Evolutionary conservation across 768 basidiomycete genomes (phyloP), one percentile per base, ranked within the genome.

Genomic region (Porphyrellus cyaneotinctus): DNA sequence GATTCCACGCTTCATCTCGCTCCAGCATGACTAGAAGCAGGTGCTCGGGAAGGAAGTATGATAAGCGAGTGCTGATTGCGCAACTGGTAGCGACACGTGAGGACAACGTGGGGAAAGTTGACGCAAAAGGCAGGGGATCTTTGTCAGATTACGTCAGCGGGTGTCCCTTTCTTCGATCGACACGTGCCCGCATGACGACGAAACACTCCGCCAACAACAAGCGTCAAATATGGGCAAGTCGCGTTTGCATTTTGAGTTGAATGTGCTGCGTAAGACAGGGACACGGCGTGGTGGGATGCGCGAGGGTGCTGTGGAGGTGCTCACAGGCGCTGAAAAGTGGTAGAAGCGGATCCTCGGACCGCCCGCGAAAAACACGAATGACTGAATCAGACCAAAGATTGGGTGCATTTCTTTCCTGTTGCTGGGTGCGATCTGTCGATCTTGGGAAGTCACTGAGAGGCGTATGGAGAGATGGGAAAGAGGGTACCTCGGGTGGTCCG

Each of bases 171-270:
- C 32, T 51, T 55, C 49, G 41, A 32, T 54, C 44, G 43, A 41
- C 56, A 58, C 56, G 60, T 58, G 56, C 30, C 32, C 30, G 22
- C 18, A 41, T 50, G 28, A 30, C 49, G 42, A 51, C 54, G 26
- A 43, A 51, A 52, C 44, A 26, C 5, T 28, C 9, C 8, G 26
- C 1, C 9, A 38, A 49, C 36, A 56, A 49, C 13, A 32, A 17
- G 36, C 18, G n/a, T 56, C 57, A 35, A 38, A 49, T 30, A 24
- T 14, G 54, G 44, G 35, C 33, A 23, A 10, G 43, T 10, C 46
- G 43, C 15, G 22, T 42, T 33, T 44, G 37, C 17, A 31, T 56
- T 37, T 52, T 38, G 23, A 15, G 44, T 52, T 23, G 32, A 28
- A 18, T 5, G 43, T 13, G 41, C 45, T 46, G 45, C 57, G 15